Conservation (phyloP, 2,329 filamentous ascomycete genomes). For the Alternaria sp. region DNA sequence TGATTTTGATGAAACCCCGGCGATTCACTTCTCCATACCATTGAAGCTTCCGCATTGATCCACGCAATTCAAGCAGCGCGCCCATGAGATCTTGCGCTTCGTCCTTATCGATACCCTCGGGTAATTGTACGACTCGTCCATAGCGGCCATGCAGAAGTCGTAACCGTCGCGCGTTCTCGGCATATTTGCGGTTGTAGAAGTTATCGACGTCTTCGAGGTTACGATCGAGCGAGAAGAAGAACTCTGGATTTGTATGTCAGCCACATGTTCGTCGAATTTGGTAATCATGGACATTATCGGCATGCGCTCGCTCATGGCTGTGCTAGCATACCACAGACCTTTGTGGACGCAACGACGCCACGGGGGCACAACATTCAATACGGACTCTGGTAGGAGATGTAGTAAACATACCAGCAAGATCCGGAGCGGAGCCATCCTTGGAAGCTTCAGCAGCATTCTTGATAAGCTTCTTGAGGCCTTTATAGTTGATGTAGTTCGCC, state of each 20-base stretch:
- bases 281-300: background rate
- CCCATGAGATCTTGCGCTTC: slow-evolving; percentile 92
- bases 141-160: slow-evolving; percentile 89
- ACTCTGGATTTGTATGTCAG: slow-evolving; percentile 67
- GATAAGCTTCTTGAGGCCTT: slow-evolving; percentile 93
- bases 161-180: slow-evolving; percentile 82
- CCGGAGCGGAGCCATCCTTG: slow-evolving; percentile 76
- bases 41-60: slow-evolving; percentile 87
- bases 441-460: slow-evolving; percentile 75
- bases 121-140: slow-evolving; percentile 74
- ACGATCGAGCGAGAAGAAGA: slow-evolving; percentile 95
- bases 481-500: slow-evolving; percentile 86
- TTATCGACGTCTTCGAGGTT: slow-evolving; percentile 96
- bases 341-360: background rate
- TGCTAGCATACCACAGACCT: background rate
- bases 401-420: slow-evolving; percentile 81
- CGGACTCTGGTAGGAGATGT: background rate
- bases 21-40: slow-evolving; percentile 99
- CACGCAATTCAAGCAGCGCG: slow-evolving; percentile 86
- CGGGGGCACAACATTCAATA: background rate
- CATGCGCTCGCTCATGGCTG: background rate
- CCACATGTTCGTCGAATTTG: background rate
- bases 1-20: slow-evolving; percentile 95
- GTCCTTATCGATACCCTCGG: slow-evolving; percentile 81
- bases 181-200: slow-evolving; percentile 96